These are phyloP conservation scores for Chlamydomonas schloesseri DNA, from an alignment of 139 green algal genomes.

Conservation along the genomic window DNA sequence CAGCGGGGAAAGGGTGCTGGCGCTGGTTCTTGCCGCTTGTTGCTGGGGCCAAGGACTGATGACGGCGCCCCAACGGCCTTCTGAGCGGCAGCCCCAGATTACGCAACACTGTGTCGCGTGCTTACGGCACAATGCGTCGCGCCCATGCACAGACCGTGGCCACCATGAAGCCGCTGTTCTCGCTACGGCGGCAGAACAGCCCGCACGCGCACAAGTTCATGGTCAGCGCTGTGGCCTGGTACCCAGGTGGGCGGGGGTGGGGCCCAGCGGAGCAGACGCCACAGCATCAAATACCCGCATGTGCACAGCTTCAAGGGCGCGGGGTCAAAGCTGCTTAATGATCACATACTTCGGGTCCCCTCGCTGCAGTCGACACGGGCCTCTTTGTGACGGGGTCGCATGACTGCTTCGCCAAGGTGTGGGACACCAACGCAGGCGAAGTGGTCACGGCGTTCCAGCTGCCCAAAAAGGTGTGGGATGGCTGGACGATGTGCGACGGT, in stretches of 20 bases:
- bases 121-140: not conserved
- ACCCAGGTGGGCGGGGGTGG: conserved; percentile 61
- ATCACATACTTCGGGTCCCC: no score
- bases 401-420: conserved; percentile 81
- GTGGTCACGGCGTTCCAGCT: conserved; percentile 75
- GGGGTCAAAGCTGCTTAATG: no score
- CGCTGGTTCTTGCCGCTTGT: not conserved
- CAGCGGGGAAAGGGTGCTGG: no score
- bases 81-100: no score
- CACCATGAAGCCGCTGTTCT: conserved; percentile 19
- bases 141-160: not conserved
- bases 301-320: no score
- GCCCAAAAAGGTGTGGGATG: conserved; percentile 47
- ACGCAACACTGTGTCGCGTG: no score
- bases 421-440: conserved; percentile 82
- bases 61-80: no score
- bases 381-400: conserved; percentile 80
- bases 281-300: no score
- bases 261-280: no score
- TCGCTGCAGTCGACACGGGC: conserved; percentile 84
- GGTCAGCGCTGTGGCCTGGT: conserved; percentile 78
- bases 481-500: no score
- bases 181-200: not conserved
- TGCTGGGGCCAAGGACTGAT: no score
- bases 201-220: conserved; percentile 57